Base-by-base conservation (phyloP, 257 asterid species). In the Ilex asprella region DNA sequence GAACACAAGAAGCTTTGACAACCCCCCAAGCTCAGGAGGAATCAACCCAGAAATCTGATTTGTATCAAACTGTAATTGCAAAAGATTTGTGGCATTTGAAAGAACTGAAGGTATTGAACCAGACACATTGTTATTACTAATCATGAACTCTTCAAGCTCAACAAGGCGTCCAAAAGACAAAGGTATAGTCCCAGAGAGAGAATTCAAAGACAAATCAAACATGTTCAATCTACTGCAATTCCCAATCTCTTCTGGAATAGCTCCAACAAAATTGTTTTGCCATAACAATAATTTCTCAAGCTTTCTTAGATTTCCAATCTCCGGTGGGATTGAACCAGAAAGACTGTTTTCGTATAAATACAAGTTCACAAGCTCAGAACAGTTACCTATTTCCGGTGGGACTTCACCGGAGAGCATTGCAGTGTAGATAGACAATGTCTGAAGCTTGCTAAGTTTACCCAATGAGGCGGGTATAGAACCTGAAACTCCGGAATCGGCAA, bases 31-130 rank as follows among this genome's bases (percentile, higher is more conserved):
- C 81, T 79, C 81, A 16, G 72, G 62, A 12, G 84, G 84, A 44
- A 79, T 79, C 73, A 72, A 50, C 11, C 84, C 84, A 2, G 84
- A 79, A 14, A 79, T 69, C 74, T 72, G 84, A 64, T 79, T 79
- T 12, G 76, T 65, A 52, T 79, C 81, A 31, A 79, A 65, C 74
- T 75, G 81, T 65, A 79, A 69, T 49, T 79, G 79, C 11, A 68
- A 47, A 47, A 79, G 69, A 63, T 74, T 72, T 31, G 73, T 62
- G 3, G 74, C 70, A 55, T 75, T 73, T 16, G 81, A 66, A 54
- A 79, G 69, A 63, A 56, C 70, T 10, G 72, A 59, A 44, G 81
- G 84, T 31, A 79, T 79, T 15, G 76, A 72, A 16, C 84, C 84
- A 52, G 79, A 69, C 14, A 79, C 67, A 60, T 75, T 79, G 58